Conservation (phyloP, 352 stramenopile genomes). For the Phytophthora litchii region DNA sequence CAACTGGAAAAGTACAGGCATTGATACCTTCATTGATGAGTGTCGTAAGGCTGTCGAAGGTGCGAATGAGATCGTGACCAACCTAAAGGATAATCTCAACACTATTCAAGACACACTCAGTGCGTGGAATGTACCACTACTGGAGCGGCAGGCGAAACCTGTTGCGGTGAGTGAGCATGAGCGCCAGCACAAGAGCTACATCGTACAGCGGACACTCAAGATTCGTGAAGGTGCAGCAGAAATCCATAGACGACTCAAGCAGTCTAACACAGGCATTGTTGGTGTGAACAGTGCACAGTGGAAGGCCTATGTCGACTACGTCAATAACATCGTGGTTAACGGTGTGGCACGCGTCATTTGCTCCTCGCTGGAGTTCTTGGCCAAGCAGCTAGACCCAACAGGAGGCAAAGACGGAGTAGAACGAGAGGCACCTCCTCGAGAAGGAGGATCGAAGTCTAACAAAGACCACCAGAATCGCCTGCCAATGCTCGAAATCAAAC, state of each 20-base stretch:
- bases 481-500: conserved; percentile 97
- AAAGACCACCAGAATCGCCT: conserved; percentile 57
- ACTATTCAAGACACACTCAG: conserved; percentile 94
- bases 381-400: conserved; percentile 94
- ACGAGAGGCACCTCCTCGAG: conserved; percentile 29
- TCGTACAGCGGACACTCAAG: conserved; percentile 92
- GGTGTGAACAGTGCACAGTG: conserved; percentile 95
- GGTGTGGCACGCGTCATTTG: conserved; percentile 91
- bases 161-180: conserved; percentile 97
- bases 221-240: conserved; percentile 96
- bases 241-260: conserved; percentile 96
- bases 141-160: conserved; percentile 96
- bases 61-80: conserved; percentile 94
- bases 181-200: conserved; percentile 93
- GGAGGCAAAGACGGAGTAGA: conserved; percentile 46
- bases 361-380: conserved; percentile 91
- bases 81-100: conserved; percentile 97
- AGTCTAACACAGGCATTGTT: conserved; percentile 95
- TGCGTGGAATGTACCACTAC: conserved; percentile 92
- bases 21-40: conserved; percentile 95
- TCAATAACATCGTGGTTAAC: conserved; percentile 97
- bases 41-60: conserved; percentile 82
- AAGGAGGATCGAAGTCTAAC: conserved; percentile 45
- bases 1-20: conserved; percentile 95
- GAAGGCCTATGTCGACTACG: conserved; percentile 97